Evolutionary conservation across 2,329 filamentous ascomycete species (phyloP).

Genomic region (Dissoconium aciculare): DNA sequence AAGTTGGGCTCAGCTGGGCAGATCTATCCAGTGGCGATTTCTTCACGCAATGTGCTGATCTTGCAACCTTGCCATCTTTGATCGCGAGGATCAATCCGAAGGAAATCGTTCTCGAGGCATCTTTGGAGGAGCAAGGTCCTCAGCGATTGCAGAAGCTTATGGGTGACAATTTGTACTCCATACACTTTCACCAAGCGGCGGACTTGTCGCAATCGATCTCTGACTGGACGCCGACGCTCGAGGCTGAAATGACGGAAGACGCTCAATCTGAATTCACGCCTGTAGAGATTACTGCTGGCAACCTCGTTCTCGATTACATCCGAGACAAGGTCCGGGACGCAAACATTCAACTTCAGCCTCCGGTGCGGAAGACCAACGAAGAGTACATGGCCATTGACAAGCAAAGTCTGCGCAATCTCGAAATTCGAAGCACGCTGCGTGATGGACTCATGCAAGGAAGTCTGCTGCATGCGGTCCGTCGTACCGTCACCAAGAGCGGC

Average conservation of each 20-base stretch:
- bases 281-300: constrained; percentile 62
- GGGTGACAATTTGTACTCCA: constrained; percentile 41
- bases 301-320: constrained; percentile 71
- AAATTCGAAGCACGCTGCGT: constrained; percentile 73
- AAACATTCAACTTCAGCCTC: constrained; percentile 70
- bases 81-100: constrained; percentile 69
- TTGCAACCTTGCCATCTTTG: constrained; percentile 60
- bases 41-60: constrained; percentile 61
- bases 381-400: constrained; percentile 84
- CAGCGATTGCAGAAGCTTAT: constrained; percentile 16
- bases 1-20: constrained; percentile 76
- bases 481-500: constrained; percentile 84
- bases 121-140: constrained; percentile 34
- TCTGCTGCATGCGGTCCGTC: constrained; percentile 73
- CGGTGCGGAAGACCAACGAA: constrained; percentile 55
- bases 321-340: constrained; percentile 60
- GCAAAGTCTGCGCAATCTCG: constrained; percentile 75
- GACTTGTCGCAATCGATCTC: constrained; percentile 34
- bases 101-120: constrained; percentile 61
- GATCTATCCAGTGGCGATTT: constrained; percentile 93
- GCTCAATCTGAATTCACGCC: constrained; percentile 44
- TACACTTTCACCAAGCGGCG: constrained; percentile 51
- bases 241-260: constrained; percentile 48
- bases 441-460: constrained; percentile 71
- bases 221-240: constrained; percentile 64